A percentile compares a stretch with the other conserved stretches of the same genome.
Conservation (phyloP, 345 rosid genomes). For the Garcia nutans region DNA sequence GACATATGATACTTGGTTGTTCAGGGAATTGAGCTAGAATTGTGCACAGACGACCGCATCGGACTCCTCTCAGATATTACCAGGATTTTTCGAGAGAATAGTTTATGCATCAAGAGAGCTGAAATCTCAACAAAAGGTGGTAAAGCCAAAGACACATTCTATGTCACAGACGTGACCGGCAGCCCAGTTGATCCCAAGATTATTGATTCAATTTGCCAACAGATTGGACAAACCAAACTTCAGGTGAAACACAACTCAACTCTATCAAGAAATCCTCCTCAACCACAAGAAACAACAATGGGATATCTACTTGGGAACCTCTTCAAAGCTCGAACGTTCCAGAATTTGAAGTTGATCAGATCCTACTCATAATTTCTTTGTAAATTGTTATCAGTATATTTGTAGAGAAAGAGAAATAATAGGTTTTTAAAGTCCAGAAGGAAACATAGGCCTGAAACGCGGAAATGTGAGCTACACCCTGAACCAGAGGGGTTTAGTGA, state of each 20-base stretch:
- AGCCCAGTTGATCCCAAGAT: slow-evolving; percentile 47
- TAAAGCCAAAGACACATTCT: slow-evolving; percentile 50
- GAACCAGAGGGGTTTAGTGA: background rate
- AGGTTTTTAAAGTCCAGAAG: slow-evolving; percentile 4
- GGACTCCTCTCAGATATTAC: slow-evolving; percentile 60
- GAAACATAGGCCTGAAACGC: background rate
- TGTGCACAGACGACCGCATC: slow-evolving; percentile 46
- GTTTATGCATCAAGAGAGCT: slow-evolving; percentile 53
- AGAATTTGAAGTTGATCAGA: slow-evolving; percentile 44
- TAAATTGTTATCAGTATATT: background rate
- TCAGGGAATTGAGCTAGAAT: slow-evolving; percentile 56
- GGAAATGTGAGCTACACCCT: background rate
- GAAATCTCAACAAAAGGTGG: slow-evolving; percentile 50
- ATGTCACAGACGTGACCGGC: slow-evolving; percentile 52
- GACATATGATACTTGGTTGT: background rate
- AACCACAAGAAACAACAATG: slow-evolving; percentile 35
- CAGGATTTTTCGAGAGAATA: slow-evolving; percentile 54
- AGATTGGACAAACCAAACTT: slow-evolving; percentile 46
- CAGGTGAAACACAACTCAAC: slow-evolving; percentile 41
- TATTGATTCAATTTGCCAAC: slow-evolving; percentile 43
- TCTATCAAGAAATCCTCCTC: slow-evolving; percentile 30
- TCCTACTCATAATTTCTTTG: slow-evolving; percentile 33
- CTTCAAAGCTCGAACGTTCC: slow-evolving; percentile 47
- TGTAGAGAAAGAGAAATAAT: slow-evolving; percentile 17
- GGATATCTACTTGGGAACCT: slow-evolving; percentile 48